These are phyloP conservation scores for Waltergamsia citrina DNA, from an alignment of 2,329 filamentous ascomycete species.

Conservation along the genomic window DNA sequence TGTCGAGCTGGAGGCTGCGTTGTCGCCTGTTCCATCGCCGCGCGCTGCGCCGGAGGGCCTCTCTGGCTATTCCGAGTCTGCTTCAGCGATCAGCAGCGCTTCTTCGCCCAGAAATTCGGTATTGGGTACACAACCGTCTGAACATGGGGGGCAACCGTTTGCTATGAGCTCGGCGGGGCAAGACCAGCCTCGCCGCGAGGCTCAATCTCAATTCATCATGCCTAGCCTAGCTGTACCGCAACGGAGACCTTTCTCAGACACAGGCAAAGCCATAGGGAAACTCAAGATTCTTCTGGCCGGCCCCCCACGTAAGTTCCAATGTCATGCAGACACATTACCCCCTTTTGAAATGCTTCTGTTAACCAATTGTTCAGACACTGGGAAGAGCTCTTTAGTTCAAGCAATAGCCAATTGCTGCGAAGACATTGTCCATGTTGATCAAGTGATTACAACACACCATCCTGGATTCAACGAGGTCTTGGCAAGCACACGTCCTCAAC, in stretches of 20 bases:
- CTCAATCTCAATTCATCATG: slow-evolving; percentile 83
- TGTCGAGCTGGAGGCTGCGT: slow-evolving; percentile 2
- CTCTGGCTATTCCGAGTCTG: slow-evolving; percentile 14
- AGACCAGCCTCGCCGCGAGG: slow-evolving; percentile 6
- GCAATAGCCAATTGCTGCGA: slow-evolving; percentile 79
- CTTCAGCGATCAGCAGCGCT: slow-evolving; percentile 33
- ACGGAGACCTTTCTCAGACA: slow-evolving; percentile 80
- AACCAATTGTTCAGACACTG: slow-evolving; percentile 46
- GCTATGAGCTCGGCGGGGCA: neutral
- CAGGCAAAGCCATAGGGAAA: slow-evolving; percentile 73
- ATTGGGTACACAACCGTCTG: slow-evolving; percentile 29
- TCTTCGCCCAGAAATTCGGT: slow-evolving; percentile 41
- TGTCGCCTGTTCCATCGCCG: slow-evolving; percentile 11
- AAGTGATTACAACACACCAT: slow-evolving; percentile 29
- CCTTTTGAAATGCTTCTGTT: neutral
- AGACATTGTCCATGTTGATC: slow-evolving; percentile 90
- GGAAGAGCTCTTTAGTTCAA: slow-evolving; percentile 84
- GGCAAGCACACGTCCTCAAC: slow-evolving; percentile 76
- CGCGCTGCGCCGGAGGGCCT: slow-evolving; percentile 15
- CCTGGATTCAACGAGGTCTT: slow-evolving; percentile 54
- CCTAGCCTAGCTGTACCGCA: slow-evolving; percentile 88
- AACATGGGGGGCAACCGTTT: slow-evolving; percentile 8
- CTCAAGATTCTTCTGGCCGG: slow-evolving; percentile 86
- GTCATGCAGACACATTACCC: neutral
- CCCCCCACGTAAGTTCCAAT: slow-evolving; percentile 47